A percentile compares a stretch with the other conserved stretches of the same genome.
Conservation (phyloP, 495 filamentous ascomycete genomes). For the Podospora pseudopauciseta region DNA sequence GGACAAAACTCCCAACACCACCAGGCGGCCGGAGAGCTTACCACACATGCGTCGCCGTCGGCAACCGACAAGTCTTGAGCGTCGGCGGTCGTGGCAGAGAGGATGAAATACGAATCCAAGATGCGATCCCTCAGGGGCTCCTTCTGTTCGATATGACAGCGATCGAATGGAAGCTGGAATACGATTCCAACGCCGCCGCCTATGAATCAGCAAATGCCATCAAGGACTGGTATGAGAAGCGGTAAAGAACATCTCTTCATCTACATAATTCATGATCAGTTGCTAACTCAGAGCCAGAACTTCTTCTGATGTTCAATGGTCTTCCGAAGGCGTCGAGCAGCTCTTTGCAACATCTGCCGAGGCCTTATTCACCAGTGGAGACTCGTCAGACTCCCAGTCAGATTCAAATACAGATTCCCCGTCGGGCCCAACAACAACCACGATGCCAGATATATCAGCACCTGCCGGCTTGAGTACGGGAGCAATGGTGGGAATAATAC, state of each 20-base stretch:
- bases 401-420: background rate
- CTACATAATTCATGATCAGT: background rate
- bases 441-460: background rate
- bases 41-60: background rate
- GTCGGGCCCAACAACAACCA: background rate
- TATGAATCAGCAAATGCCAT: background rate
- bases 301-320: background rate
- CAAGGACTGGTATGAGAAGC: background rate
- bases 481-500: background rate
- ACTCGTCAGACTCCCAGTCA: background rate
- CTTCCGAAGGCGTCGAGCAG: background rate
- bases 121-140: background rate
- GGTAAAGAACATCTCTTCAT: background rate
- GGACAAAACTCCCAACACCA: background rate
- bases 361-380: background rate
- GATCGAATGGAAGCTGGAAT: background rate
- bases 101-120: background rate
- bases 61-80: conserved; percentile 5
- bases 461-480: background rate
- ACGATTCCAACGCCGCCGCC: background rate
- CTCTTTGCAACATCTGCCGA: background rate
- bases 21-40: background rate
- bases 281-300: background rate
- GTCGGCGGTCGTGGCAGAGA: background rate
- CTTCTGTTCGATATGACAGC: background rate